Conservation (phyloP, 2,329 filamentous ascomycete species). For the Aspergillus sp. region DNA sequence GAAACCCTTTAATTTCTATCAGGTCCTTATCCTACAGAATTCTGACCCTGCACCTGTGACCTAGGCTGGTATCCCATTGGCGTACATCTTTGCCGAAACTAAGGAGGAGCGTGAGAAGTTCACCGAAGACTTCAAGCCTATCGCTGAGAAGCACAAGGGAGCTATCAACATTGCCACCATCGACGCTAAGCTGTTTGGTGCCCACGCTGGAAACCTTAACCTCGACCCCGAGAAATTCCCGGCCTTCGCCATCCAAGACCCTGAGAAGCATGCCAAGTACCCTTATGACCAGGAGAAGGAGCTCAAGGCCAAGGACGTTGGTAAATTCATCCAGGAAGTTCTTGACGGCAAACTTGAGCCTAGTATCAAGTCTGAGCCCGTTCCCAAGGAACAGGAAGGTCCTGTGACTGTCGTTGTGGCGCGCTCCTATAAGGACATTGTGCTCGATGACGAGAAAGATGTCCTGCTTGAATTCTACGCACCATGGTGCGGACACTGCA, state of each 20-base stretch:
- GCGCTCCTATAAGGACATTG: slow-evolving; percentile 84
- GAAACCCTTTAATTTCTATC: background rate
- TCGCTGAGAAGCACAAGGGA: slow-evolving; percentile 89
- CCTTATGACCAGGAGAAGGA: slow-evolving; percentile 79
- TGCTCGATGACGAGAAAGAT: slow-evolving; percentile 91
- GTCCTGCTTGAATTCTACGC: slow-evolving; percentile 98
- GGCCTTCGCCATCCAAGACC: slow-evolving; percentile 95
- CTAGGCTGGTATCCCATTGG: slow-evolving; percentile 75
- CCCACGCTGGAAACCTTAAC: slow-evolving; percentile 94
- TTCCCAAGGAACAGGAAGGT: slow-evolving; percentile 88
- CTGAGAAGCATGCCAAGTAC: slow-evolving; percentile 92
- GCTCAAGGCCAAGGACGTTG: slow-evolving; percentile 65
- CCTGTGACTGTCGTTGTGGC: slow-evolving; percentile 83
- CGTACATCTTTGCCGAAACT: slow-evolving; percentile 95
- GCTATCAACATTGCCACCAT: slow-evolving; percentile 97
- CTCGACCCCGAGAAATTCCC: slow-evolving; percentile 93
- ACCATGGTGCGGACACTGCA: slow-evolving; percentile 69
- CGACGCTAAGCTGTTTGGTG: slow-evolving; percentile 86
- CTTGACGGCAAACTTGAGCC: slow-evolving; percentile 80
- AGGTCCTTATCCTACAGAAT: too few relatives aligned
- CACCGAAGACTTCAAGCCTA: slow-evolving; percentile 66
- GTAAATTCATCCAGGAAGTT: slow-evolving; percentile 78
- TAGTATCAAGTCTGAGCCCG: slow-evolving; percentile 96
- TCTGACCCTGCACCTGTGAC: background rate
- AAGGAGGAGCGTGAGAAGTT: slow-evolving; percentile 78